phyloP scores from a whole-genome alignment of 208 protist genomes.

The Leishmania tropica region DNA sequence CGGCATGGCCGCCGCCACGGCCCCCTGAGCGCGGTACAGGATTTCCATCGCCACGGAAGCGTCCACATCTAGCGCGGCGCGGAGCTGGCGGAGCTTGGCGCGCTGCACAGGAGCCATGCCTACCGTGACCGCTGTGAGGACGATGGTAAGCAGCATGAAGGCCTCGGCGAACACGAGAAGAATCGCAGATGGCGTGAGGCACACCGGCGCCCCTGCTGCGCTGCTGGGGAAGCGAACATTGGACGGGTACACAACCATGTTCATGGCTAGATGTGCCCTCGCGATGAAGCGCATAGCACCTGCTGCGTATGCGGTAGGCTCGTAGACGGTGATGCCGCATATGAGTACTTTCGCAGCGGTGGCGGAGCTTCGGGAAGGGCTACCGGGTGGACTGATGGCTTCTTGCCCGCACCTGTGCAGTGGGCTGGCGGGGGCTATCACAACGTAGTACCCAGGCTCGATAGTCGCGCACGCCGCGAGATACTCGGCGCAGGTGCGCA shows the following conservation, averaged over 20 bases:
- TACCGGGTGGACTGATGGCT: neutral
- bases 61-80: conserved; percentile 15
- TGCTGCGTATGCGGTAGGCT: neutral
- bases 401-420: conserved; percentile 1
- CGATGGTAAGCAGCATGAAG: neutral
- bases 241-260: neutral
- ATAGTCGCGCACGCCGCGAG: neutral
- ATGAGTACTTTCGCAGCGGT: neutral
- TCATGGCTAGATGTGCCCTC: neutral
- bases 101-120: conserved; percentile 15
- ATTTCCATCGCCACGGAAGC: conserved; percentile 19
- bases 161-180: neutral
- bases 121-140: neutral
- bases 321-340: neutral
- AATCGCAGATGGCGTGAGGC: neutral
- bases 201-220: neutral
- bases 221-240: neutral
- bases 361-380: neutral
- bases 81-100: conserved; percentile 14
- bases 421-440: neutral
- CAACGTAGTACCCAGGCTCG: neutral
- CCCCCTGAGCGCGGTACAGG: conserved; percentile 18
- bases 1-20: neutral
- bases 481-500: conserved; percentile 1
- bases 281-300: conserved; percentile 7